Base-by-base conservation (phyloP, 2,329 filamentous ascomycete genomes). In the Ophiosphaerella narmari region DNA sequence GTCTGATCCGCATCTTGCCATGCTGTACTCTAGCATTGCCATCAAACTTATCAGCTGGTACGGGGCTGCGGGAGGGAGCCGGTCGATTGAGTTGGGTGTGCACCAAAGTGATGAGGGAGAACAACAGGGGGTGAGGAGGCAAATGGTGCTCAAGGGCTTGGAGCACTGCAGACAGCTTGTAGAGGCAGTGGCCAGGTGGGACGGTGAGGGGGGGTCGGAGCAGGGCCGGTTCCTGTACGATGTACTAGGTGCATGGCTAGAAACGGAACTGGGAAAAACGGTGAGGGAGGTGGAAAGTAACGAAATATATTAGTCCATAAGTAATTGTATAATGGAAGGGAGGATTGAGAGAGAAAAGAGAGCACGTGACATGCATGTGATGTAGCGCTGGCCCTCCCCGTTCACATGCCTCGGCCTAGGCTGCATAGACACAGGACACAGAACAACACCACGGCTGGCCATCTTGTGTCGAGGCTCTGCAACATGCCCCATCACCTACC, bases 1-100 rank as follows among this genome's bases (percentile, higher is more conserved):
- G 1, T 63, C 62, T 12, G 60, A 70, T 39, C 65, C 68, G 4
- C 68, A 71, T 40, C 63, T 70, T 23, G 67, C 66, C 7, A 70
- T 70, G 66, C 61, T 71, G 3, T 71, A 70, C 57, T 64, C 64
- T 4, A 69, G 66, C 55, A 71, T 71, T 46, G 60, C 63, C 21
- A 63, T 60, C 33, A 70, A 69, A 46, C 65, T 70, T 47, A 23
- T 71, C 24, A 61, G 60, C 23, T 71, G 67, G 68, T 71, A 69
- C 33, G 64, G 66, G 16, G 67, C 66, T 12, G 63, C 65, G 8
- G 66, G 59, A 2, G 65, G 65, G 37, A 43, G 65, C 31, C 61
- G 65, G 52, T 62, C 65, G 16, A 43, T 66, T 29, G 64, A 57
- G 18, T 66, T 67, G 41, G 63, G 61, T 18, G 33, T 57, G 24